phyloP scores from a whole-genome alignment of 2,329 filamentous ascomycete species.

The Emmonsiellopsis sp. region DNA sequence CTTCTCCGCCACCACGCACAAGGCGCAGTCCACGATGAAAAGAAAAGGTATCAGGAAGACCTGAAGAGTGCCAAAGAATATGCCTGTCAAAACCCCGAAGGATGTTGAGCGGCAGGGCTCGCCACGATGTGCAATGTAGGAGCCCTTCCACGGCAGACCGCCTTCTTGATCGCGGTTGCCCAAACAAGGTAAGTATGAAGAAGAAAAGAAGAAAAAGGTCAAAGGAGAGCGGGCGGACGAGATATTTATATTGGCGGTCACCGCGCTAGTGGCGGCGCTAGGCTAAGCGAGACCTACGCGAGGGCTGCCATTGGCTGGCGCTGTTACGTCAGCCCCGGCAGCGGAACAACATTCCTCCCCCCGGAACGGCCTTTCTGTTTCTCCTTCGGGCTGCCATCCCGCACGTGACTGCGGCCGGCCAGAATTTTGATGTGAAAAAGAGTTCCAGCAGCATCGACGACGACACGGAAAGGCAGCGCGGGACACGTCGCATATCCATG shows the following conservation, averaged over 20 bases:
- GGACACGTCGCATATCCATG: conserved; percentile 1
- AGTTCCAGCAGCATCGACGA: not conserved
- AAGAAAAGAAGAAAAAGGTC: conserved; percentile 29
- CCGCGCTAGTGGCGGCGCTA: conserved; percentile 13
- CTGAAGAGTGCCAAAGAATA: conserved; percentile 41
- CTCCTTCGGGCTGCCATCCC: not conserved
- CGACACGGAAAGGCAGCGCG: conserved; percentile 3
- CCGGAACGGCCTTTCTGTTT: not conserved
- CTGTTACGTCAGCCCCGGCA: conserved; percentile 7
- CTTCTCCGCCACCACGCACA: conserved; percentile 28
- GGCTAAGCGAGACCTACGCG: conserved; percentile 18
- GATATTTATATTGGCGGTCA: conserved; percentile 23
- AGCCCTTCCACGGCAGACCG: conserved; percentile 37
- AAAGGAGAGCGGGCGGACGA: conserved; percentile 5
- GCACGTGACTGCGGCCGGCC: conserved; percentile 3
- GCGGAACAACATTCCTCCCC: not conserved
- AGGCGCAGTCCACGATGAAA: conserved; percentile 34
- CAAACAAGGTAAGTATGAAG: conserved; percentile 45
- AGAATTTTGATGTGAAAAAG: conserved; percentile 8
- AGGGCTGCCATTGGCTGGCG: conserved; percentile 8
- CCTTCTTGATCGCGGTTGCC: conserved; percentile 39
- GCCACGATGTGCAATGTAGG: conserved; percentile 51
- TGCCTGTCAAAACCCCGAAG: conserved; percentile 40
- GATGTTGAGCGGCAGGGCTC: conserved; percentile 40
- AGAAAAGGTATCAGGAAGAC: conserved; percentile 18